Base-by-base conservation (phyloP, 164 flowering plant species). In the Kingdonia uniflora region DNA sequence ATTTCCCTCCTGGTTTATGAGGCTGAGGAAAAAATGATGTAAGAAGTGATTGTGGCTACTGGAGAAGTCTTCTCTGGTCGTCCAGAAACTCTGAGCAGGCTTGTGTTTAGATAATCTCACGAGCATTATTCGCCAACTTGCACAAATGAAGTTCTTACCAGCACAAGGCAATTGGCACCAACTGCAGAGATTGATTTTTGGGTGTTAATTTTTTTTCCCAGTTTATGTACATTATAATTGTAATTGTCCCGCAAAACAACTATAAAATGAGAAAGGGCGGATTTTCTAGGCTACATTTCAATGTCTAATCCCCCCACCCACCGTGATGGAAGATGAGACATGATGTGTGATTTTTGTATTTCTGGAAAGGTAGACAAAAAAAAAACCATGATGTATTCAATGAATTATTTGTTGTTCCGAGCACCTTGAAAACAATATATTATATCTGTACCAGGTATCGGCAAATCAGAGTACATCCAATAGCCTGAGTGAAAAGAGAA, bases 181-280 rank as follows among this genome's bases (percentile, higher is more conserved):
- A 51, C 51, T 57, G 51, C 42, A 47, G 6, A 5, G 29, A 52
- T 67, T 20, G 41, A 52, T 25, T 57, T 19, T 49, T 16, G 53
- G 35, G 47, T 41, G n/a, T 4, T 49, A 16, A 16, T 26, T 33
- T 1, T 55, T 45, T 61, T 64, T 63, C 56, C 69, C 59, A 57
- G 56, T 65, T 65, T 57, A n/a, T 78, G 80, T 78, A 76, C 74
- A 71, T 74, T 78, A 73, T 54, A 51, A 10, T 40, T 46, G 19
- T 51, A 51, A 35, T 44, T 45, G 20, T 56, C 52, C 52, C 47
- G 43, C 43, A n/a, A 45, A 53, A 51, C 51, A 61, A 56, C 33
- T 46, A 57, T 24, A 53, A 57, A 60, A 38, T 17, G 41, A 2
- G 13, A 38, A 15, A 49, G 50, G 15, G 22, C 2, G 38, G 1